Conservation (phyloP, 2,329 filamentous ascomycete genomes). For the Clarireedia monteithiana region DNA sequence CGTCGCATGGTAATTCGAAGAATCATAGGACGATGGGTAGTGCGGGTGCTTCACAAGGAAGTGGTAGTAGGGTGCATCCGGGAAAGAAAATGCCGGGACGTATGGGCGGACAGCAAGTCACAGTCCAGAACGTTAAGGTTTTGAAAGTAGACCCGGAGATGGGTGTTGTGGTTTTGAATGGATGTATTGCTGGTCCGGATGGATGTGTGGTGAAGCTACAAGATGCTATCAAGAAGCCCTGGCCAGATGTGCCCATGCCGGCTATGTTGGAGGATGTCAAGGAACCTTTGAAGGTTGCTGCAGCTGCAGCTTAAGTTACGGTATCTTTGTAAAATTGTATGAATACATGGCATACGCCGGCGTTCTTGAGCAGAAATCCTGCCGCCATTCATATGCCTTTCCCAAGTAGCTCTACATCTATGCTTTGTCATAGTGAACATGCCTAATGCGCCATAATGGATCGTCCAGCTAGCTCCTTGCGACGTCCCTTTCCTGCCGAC, state of each 20-base stretch:
- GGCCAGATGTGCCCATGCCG: constrained; percentile 44
- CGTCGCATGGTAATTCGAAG: constrained; percentile 91
- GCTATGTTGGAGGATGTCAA: constrained; percentile 43
- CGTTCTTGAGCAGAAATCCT: constrained; percentile 21
- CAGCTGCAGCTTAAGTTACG: constrained; percentile 13
- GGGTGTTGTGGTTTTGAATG: constrained; percentile 82
- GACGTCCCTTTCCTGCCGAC: constrained; percentile 2
- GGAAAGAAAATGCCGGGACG: constrained; percentile 97
- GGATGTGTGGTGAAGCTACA: constrained; percentile 77
- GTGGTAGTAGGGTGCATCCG: constrained; percentile 84
- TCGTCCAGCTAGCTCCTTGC: constrained; percentile 10
- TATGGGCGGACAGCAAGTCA: constrained; percentile 86
- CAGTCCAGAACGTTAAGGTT: constrained; percentile 84
- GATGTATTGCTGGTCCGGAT: constrained; percentile 81
- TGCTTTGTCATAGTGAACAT: neutral
- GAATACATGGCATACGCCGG: constrained; percentile 25
- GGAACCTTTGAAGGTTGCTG: constrained; percentile 32
- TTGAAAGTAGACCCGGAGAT: constrained; percentile 80
- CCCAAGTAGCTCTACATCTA: constrained; percentile 10
- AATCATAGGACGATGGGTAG: constrained; percentile 91
- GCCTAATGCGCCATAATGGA: neutral
- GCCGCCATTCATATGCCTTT: constrained; percentile 7
- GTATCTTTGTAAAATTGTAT: constrained; percentile 23
- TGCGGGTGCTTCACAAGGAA: constrained; percentile 80
- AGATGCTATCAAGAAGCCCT: constrained; percentile 84